Base-by-base conservation (phyloP, 371 early-diverging fungal species). In the Syncephalis fuscata region DNA sequence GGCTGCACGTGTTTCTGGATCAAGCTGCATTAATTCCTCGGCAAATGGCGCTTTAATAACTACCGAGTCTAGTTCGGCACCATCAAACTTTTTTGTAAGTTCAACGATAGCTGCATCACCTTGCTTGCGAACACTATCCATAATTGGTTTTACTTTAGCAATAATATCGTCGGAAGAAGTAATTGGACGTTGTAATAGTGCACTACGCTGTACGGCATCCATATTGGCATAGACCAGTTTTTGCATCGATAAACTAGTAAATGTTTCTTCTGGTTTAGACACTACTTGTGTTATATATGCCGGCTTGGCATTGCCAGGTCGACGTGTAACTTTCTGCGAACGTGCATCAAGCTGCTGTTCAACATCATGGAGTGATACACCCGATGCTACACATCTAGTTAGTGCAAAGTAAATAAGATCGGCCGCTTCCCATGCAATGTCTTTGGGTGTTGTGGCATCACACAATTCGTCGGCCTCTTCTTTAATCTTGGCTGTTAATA, bases 391-490 rank as follows among this genome's bases (percentile, higher is more conserved):
- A 64, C 91, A 90, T 57, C 88, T 91, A 46, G 76, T 79, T 44
- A 97, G 64, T 3, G 88, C 80, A 72, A 97, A 97, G 69, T 94
- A 97, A 46, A 97, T 73, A 48, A 95, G 63, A 59, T 97, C 98
- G 20, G 98, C 96, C 21, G 93, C 84, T 61, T 97, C 96, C 77
- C 85, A 88, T 3, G 93, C 90, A 53, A 93, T 76, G 2, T 94
- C 87, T 0, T 79, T 76, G 22, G 64, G 64, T 1, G 61, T 63
- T 9, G 56, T 67, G 23, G 98, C 94, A 22, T 85, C 78, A 49
- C 88, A 85, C 21, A 97, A 60, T 63, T 93, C 96, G 9, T 81
- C 74, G 2, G 98, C 98, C 63, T 95, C 96, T 59, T 97, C 98
- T 71, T 86, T 74, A 48, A 97, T 84, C 72, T 97, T 97, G 55